Evolutionary conservation across 2,329 filamentous ascomycete species (phyloP), one percentile per base, ranked within the genome.

Genomic region (Apiospora marii): DNA sequence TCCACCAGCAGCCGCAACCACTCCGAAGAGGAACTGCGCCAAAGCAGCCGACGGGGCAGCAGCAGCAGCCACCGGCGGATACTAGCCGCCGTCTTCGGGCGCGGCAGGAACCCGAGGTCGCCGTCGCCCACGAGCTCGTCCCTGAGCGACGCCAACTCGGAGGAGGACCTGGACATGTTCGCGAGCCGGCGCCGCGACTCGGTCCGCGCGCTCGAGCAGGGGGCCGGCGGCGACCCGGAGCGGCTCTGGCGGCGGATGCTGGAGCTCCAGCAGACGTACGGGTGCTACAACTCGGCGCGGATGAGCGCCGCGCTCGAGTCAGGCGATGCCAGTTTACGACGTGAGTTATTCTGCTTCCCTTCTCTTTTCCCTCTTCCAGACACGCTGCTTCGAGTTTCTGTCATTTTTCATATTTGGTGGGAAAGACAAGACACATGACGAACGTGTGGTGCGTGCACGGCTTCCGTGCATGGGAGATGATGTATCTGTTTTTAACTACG

Each of bases 201-300:
- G 12, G 72, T 81, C 41, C 77, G 77, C 71, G 78, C 77, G 1
- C 69, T 81, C 46, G 80, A 81, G 71, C 78, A 80, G 49, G 81
- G 82, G 16, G 83, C 80, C 67, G 76, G 77, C 34, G 82, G 84
- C 43, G 84, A 85, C 73, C 84, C 82, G 4, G 79, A 81, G 27
- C 81, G 83, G 48, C 77, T 87, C 3, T 87, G 86, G 86, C 77
- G 80, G 68, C 85, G 85, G 74, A 87, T 87, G 86, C 81, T 87
- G 2, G 82, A 84, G 68, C 80, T 87, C 12, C 86, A 87, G 77
- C 79, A 81, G 73, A 81, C 79, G 6, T 87, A 85, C 70, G 83
- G 83, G 7, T 87, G 86, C 78, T 87, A 87, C 74, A 86, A 84
- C 41, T 87, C 85, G 24, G 84, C 85, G 19, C 79, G 86, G 44